Evolutionary conservation across 108 stramenopile species (phyloP), one percentile per base, ranked within the genome.

Genomic region (Pinguiococcus pyrenoidosus): DNA sequence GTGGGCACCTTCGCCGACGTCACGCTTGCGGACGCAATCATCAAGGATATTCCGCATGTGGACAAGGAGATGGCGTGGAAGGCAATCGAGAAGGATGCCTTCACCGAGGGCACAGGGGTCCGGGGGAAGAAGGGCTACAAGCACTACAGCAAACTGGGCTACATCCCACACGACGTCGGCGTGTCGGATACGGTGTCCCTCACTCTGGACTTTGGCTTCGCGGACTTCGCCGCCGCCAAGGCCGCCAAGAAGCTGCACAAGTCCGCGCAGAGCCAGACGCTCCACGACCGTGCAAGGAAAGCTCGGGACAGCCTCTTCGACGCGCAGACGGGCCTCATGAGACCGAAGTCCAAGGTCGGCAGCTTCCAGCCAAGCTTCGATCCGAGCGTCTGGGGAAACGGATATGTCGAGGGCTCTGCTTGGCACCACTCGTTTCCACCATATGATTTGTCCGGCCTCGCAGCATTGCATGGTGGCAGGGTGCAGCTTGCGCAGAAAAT

Each of bases 1-100:
- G 62, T 64, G 3, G 53, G 52, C 10, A 64, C 62, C 21, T 56
- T 56, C 43, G 49, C 50, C n/a, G 62, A 64, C 35, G 55, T 64
- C 13, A 25, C 24, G 7, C 1, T 64, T 12, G 62, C 62, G 9
- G 62, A 64, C 17, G 62, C 48, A 3, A 28, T 64, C 26, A 55
- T 64, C 17, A 56, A 64, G 8, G 29, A 20, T 14, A 38, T 64
- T n/a, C 21, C 13, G 4, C 21, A 37, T 9, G 29, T 48, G 2
- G 62, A 64, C 23, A 12, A 7, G 16, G 9, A 6, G 3, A 12
- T 4, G 12, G 62, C 62, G 7, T 50, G 16, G 5, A 13, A 32
- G 13, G 62, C 62, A 4, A 29, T 64, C 3, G 1, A 13, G 12
- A 16, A 17, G 9, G 54, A 64, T 29, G 56, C 49, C 7, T 56